Evolutionary conservation across 1,139 yeast species (phyloP).

Genomic region (Yamadazyma dendronema): DNA sequence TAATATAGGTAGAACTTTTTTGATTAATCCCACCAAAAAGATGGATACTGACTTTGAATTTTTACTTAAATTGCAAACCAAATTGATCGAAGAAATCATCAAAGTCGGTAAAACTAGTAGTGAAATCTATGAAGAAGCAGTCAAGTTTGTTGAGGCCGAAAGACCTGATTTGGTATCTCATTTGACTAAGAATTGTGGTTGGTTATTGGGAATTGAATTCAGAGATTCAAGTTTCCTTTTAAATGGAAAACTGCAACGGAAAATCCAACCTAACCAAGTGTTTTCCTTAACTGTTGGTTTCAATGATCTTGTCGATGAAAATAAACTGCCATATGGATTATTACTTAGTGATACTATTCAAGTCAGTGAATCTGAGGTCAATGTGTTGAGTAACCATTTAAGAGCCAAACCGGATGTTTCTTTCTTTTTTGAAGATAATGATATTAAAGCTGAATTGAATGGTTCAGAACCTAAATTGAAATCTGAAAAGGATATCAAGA

Average conservation of each 20-base stretch:
- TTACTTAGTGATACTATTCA: slow-evolving; percentile 81
- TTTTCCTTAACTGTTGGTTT: slow-evolving; percentile 80
- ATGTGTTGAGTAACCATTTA: slow-evolving; percentile 70
- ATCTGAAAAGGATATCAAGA: slow-evolving; percentile 31
- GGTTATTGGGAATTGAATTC: slow-evolving; percentile 88
- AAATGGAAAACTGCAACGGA: slow-evolving; percentile 71
- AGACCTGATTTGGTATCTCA: slow-evolving; percentile 63
- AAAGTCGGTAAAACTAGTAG: slow-evolving; percentile 68
- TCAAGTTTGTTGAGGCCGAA: slow-evolving; percentile 54
- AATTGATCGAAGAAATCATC: slow-evolving; percentile 52
- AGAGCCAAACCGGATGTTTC: slow-evolving; percentile 75
- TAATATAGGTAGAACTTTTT: slow-evolving; percentile 80
- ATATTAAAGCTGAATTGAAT: slow-evolving; percentile 20
- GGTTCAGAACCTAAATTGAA: slow-evolving; percentile 24
- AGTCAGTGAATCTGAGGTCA: slow-evolving; percentile 61
- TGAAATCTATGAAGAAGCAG: slow-evolving; percentile 63
- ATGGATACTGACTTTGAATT: slow-evolving; percentile 81
- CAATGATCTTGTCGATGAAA: slow-evolving; percentile 52
- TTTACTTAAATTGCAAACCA: slow-evolving; percentile 63
- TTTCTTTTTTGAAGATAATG: slow-evolving; percentile 79
- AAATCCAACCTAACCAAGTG: slow-evolving; percentile 69
- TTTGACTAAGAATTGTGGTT: slow-evolving; percentile 83
- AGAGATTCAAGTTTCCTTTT: slow-evolving; percentile 77
- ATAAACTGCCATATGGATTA: slow-evolving; percentile 61
- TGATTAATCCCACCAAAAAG: slow-evolving; percentile 83